A percentile compares a stretch with the other conserved stretches of the same genome.
These are phyloP conservation scores for Trichoderma koningiopsis DNA, from an alignment of 2,329 filamentous ascomycete genomes.

Conservation along the genomic window DNA sequence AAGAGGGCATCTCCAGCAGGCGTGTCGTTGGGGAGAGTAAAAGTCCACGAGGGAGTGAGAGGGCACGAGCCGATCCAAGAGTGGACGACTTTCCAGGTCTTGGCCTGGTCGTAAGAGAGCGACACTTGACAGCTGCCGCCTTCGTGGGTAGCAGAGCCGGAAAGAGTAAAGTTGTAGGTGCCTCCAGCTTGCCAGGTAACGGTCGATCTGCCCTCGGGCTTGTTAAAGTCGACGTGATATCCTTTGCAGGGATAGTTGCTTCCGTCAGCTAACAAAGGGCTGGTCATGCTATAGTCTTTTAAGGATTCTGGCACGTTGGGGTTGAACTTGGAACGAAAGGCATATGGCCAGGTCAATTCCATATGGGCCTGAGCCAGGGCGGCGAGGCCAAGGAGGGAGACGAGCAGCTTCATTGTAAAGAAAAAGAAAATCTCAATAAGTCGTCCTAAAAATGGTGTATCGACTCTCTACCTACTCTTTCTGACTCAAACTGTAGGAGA, in stretches of 20 bases:
- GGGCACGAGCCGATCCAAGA: slow-evolving; percentile 59
- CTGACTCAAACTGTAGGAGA: background rate
- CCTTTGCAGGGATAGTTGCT: slow-evolving; percentile 76
- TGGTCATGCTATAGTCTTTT: slow-evolving; percentile 71
- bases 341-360: slow-evolving; percentile 52
- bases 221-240: slow-evolving; percentile 50
- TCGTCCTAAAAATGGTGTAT: background rate
- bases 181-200: slow-evolving; percentile 64
- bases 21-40: slow-evolving; percentile 65
- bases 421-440: background rate
- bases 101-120: slow-evolving; percentile 71
- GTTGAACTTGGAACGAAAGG: slow-evolving; percentile 55
- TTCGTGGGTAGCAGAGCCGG: slow-evolving; percentile 63
- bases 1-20: slow-evolving; percentile 65
- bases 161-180: slow-evolving; percentile 63
- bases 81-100: slow-evolving; percentile 68
- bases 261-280: slow-evolving; percentile 61
- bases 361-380: slow-evolving; percentile 47
- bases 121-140: slow-evolving; percentile 77
- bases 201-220: slow-evolving; percentile 52
- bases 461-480: background rate
- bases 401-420: slow-evolving; percentile 24
- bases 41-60: slow-evolving; percentile 58
- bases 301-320: slow-evolving; percentile 48
- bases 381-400: slow-evolving; percentile 18